Evolutionary conservation across 805 yeast species (phyloP).

Genomic region (Komagataella ulmi): DNA sequence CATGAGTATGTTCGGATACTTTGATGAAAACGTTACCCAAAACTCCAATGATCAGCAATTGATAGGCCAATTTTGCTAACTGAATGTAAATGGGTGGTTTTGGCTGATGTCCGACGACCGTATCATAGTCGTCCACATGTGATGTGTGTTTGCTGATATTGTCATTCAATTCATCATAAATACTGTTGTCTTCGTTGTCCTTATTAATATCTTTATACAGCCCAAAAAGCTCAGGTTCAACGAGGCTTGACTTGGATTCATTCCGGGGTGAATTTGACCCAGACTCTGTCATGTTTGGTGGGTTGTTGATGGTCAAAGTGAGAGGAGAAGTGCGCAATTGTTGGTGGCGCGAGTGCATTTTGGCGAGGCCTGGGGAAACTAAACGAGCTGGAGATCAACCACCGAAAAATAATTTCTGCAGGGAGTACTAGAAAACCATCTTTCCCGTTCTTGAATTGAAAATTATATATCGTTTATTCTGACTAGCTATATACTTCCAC

Average conservation of each 20-base stretch:
- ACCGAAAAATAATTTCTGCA: neutral
- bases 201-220: slow-evolving; percentile 10
- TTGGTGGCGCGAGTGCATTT: neutral
- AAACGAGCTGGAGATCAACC: neutral
- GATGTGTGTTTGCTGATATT: slow-evolving; percentile 18
- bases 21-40: slow-evolving; percentile 43
- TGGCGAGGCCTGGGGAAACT: neutral
- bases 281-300: neutral
- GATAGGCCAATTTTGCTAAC: slow-evolving; percentile 2
- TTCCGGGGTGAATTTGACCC: neutral
- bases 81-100: slow-evolving; percentile 2
- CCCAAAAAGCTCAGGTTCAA: slow-evolving; percentile 5
- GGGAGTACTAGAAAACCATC: neutral
- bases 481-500: neutral
- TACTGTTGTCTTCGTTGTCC: slow-evolving; percentile 13
- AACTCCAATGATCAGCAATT: slow-evolving; percentile 15
- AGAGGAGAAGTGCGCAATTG: neutral
- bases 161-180: slow-evolving; percentile 18
- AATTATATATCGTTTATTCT: neutral
- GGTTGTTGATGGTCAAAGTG: neutral
- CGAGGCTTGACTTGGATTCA: neutral
- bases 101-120: slow-evolving; percentile 3
- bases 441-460: neutral
- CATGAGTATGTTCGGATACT: slow-evolving; percentile 37
- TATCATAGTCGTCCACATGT: slow-evolving; percentile 3